phyloP scores from a whole-genome alignment of 2,329 filamentous ascomycete species.

The Fonsecaea multimorphosa region DNA sequence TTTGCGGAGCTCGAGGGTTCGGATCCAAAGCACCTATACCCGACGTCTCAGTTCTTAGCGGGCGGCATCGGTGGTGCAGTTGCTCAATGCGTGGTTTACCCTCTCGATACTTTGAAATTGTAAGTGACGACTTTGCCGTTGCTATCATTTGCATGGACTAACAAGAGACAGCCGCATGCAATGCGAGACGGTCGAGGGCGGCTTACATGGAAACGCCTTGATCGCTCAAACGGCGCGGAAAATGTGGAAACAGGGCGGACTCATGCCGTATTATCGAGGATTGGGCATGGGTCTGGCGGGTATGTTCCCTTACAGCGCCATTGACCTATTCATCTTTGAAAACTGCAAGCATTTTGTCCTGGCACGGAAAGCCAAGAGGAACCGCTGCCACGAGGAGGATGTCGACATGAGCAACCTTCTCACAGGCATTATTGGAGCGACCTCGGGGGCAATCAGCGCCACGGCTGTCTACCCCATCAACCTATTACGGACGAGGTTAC shows the following conservation, averaged over 20 bases:
- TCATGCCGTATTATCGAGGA: constrained; percentile 83
- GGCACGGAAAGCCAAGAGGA: constrained; percentile 69
- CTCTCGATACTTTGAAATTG: constrained; percentile 74
- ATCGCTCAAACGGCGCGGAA: constrained; percentile 82
- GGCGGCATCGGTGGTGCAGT: constrained; percentile 93
- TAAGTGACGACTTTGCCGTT: constrained; percentile 46
- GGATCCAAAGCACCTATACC: constrained; percentile 78
- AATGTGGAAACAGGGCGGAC: constrained; percentile 79
- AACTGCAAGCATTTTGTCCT: constrained; percentile 80
- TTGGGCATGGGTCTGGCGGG: constrained; percentile 91
- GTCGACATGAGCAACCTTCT: constrained; percentile 78
- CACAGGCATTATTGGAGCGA: constrained; percentile 86
- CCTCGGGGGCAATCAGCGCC: constrained; percentile 89
- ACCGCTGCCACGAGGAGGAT: constrained; percentile 81
- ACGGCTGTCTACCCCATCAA: constrained; percentile 96
- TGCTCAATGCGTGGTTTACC: constrained; percentile 90
- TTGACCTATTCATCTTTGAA: constrained; percentile 95
- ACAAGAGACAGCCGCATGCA: constrained; percentile 71
- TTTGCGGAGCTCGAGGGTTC: constrained; percentile 85
- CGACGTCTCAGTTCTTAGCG: constrained; percentile 85
- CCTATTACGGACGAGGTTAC: constrained; percentile 85
- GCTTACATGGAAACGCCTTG: constrained; percentile 79
- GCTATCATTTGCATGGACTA: not conserved
- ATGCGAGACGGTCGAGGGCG: constrained; percentile 88
- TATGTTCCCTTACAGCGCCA: constrained; percentile 97